phyloP scores from a whole-genome alignment of 768 basidiomycete genomes.

The Russula lepida region DNA sequence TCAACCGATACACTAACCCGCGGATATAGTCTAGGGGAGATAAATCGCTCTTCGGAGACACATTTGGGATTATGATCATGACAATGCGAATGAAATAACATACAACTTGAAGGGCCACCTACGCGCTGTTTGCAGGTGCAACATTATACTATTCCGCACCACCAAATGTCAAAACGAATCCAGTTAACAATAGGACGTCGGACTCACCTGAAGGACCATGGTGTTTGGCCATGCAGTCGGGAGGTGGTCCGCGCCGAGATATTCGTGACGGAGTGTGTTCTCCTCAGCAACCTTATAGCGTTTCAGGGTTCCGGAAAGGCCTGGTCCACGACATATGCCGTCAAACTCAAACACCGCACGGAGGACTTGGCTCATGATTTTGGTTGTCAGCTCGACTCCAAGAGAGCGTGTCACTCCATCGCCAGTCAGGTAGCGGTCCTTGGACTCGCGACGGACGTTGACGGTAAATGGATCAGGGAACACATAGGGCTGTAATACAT shows the following conservation, averaged over 20 bases:
- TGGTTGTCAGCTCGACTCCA: constrained; percentile 48
- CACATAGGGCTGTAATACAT: constrained; percentile 34
- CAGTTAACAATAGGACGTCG: neutral
- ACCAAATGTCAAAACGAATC: neutral
- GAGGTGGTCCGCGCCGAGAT: constrained; percentile 44
- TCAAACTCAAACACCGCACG: constrained; percentile 51
- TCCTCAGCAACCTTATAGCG: constrained; percentile 42
- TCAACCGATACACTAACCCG: neutral
- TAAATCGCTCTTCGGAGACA: neutral
- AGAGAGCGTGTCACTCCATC: constrained; percentile 42
- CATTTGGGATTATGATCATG: neutral
- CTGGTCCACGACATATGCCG: constrained; percentile 58
- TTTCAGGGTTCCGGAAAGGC: constrained; percentile 54
- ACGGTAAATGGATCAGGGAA: constrained; percentile 43
- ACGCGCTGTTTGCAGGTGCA: neutral
- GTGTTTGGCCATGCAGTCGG: constrained; percentile 60
- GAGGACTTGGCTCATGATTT: constrained; percentile 56
- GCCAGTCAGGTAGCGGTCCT: constrained; percentile 39
- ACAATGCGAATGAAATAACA: neutral
- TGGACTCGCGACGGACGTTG: constrained; percentile 36
- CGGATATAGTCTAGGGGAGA: too few relatives aligned
- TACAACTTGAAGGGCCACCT: neutral
- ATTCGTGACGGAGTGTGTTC: constrained; percentile 44
- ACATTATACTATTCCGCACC: neutral
- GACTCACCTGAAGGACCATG: constrained; percentile 49